A percentile compares a stretch with the other conserved stretches of the same genome.
These are phyloP conservation scores for Xanthoconium stramineum DNA, from an alignment of 768 basidiomycete genomes.

Conservation along the genomic window DNA sequence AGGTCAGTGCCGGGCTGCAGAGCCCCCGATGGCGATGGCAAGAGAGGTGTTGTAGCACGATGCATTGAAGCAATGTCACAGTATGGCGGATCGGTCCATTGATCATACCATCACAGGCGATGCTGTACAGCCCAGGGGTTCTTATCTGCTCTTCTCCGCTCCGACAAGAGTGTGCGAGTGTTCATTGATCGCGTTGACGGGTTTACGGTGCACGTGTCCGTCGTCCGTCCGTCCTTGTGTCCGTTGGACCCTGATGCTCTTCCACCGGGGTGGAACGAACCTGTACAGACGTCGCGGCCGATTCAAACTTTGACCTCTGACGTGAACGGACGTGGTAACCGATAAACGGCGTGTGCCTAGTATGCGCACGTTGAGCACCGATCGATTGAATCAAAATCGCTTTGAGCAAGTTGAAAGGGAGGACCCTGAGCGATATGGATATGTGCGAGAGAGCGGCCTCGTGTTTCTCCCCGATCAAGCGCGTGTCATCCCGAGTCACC, in stretches of 20 bases:
- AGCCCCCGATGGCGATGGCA: neutral
- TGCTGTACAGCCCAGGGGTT: conserved; percentile 1
- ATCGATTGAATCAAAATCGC: neutral
- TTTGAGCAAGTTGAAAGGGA: neutral
- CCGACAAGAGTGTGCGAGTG: neutral
- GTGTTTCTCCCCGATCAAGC: neutral
- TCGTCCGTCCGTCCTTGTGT: no score
- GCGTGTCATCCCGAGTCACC: neutral
- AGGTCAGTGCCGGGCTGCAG: neutral
- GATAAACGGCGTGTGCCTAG: neutral
- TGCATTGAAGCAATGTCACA: neutral
- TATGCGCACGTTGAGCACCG: neutral
- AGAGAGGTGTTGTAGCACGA: neutral
- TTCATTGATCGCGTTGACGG: neutral
- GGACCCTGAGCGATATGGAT: neutral
- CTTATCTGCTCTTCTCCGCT: neutral
- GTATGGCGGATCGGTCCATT: neutral
- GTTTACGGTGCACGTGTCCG: neutral
- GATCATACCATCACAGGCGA: neutral
- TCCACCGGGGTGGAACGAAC: no score
- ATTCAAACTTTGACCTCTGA: neutral
- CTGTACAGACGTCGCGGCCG: no score
- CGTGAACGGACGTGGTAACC: neutral
- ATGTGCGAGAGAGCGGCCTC: neutral
- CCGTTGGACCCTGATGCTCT: neutral